Evolutionary conservation across 768 basidiomycete species (phyloP).

Genomic region (Termitomyces sp.): DNA sequence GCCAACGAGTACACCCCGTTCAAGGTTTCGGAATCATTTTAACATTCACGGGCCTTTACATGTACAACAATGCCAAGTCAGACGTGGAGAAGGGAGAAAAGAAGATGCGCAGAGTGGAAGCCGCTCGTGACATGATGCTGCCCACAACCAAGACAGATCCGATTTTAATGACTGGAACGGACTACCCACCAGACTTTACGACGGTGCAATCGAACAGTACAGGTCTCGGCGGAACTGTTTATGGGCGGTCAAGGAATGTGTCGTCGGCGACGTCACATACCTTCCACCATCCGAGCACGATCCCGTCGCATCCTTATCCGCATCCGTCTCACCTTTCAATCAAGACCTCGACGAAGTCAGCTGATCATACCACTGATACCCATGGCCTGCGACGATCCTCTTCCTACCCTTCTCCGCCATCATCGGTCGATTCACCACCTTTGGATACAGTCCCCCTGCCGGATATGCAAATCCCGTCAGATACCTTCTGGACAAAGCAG

Average conservation of each 20-base stretch:
- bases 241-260: slow-evolving; percentile 34
- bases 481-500: slow-evolving; percentile 14
- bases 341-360: slow-evolving; percentile 12
- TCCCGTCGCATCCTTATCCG: slow-evolving; percentile 9
- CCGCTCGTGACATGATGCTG: slow-evolving; percentile 61
- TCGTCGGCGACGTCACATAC: slow-evolving; percentile 23
- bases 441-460: slow-evolving; percentile 16
- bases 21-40: slow-evolving; percentile 88
- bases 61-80: slow-evolving; percentile 93
- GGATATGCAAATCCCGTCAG: slow-evolving; percentile 11
- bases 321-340: slow-evolving; percentile 12
- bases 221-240: slow-evolving; percentile 27
- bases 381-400: slow-evolving; percentile 4
- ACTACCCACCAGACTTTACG: slow-evolving; percentile 30
- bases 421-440: slow-evolving; percentile 40
- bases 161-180: slow-evolving; percentile 40
- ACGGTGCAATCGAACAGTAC: slow-evolving; percentile 32
- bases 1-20: slow-evolving; percentile 75
- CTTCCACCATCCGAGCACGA: slow-evolving; percentile 18
- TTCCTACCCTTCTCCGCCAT: slow-evolving; percentile 46
- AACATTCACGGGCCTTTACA: slow-evolving; percentile 88
- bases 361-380: slow-evolving; percentile 1
- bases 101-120: slow-evolving; percentile 76
- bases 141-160: slow-evolving; percentile 66
- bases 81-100: slow-evolving; percentile 94